Evolutionary conservation across 805 yeast genomes (phyloP), one percentile per base, ranked within the genome.

Genomic region (Candida adriatica): DNA sequence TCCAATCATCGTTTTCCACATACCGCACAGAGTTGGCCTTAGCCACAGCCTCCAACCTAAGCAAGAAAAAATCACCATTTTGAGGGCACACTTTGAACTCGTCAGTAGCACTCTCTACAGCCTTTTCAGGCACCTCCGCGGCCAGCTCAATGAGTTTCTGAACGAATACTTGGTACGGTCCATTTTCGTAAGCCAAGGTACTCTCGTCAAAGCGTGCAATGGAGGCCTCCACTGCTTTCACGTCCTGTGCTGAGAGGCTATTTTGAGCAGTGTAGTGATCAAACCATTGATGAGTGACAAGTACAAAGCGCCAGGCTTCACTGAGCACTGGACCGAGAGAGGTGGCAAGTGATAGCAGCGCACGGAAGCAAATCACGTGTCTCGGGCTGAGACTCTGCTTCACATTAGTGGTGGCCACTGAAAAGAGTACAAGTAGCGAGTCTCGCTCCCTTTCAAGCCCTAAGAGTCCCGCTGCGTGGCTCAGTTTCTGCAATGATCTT

Each of bases 401-500:
- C 5, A 61, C 60, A 17, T 69, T 58, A 23, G 60, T 62, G 13
- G 74, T 62, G 2, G 71, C 59, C 10, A 46, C 40, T 1, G 75
- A 62, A 41, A 74, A 64, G n/a, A 66, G 42, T n/a, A 49, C 41
- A 28, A 76, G 41, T 18, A 73, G 68, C 8, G 73, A 70, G 46
- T 85, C 82, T 29, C 94, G 61, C 15, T 79, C 62, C 0, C 59
- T 61, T 1, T 54, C 48, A 9, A 81, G 50, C 0, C 75, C 77
- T n/a, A 87, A 55, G 11, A 85, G 59, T 0, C 96, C 96, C 0
- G 88, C 70, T 0, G 88, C 75, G 51, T 86, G 95, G 6, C 94
- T 75, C 29, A 84, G 64, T 41, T 79, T 78, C 52, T 90, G 96
- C 6, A 84, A 64, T 0, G 94, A 70, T 24, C 95, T 62, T 3